These are phyloP conservation scores for Fragosphaeria purpurea DNA, from an alignment of 2,329 filamentous ascomycete genomes.

Conservation along the genomic window DNA sequence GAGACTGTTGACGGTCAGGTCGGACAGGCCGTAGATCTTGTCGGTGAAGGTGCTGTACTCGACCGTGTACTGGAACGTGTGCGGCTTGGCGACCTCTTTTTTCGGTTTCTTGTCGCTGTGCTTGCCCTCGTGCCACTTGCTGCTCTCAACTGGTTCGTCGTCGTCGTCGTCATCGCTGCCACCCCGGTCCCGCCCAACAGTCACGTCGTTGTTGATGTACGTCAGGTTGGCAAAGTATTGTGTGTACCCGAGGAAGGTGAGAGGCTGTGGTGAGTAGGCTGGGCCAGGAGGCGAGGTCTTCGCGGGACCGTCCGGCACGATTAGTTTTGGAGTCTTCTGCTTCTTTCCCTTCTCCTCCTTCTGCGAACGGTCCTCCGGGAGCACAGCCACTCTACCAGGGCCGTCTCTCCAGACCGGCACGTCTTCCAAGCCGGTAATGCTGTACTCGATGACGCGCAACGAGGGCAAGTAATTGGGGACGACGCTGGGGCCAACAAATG, in stretches of 20 bases:
- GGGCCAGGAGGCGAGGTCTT: constrained; percentile 69
- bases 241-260: constrained; percentile 70
- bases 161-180: constrained; percentile 14
- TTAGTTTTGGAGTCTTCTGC: constrained; percentile 43
- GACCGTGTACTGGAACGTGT: constrained; percentile 62
- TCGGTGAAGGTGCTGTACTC: constrained; percentile 83
- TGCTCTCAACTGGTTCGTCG: constrained; percentile 13
- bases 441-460: constrained; percentile 87
- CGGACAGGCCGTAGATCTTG: constrained; percentile 60
- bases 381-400: constrained; percentile 9
- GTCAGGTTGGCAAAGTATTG: constrained; percentile 97
- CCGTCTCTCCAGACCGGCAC: constrained; percentile 34
- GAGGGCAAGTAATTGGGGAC: constrained; percentile 91
- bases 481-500: constrained; percentile 73
- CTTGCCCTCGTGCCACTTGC: constrained; percentile 54
- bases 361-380: constrained; percentile 15
- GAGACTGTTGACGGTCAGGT: constrained; percentile 76
- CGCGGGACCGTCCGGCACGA: constrained; percentile 62
- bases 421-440: constrained; percentile 66
- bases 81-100: constrained; percentile 44
- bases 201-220: constrained; percentile 65
- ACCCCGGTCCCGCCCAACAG: constrained; percentile 1
- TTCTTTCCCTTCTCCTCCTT: constrained; percentile 39
- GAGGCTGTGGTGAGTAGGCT: constrained; percentile 75
- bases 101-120: constrained; percentile 49